Percentiles rank a stretch among this genome's conserved stretches.
Conservation (phyloP, 768 basidiomycete genomes). For the Suillus tomentosus region DNA sequence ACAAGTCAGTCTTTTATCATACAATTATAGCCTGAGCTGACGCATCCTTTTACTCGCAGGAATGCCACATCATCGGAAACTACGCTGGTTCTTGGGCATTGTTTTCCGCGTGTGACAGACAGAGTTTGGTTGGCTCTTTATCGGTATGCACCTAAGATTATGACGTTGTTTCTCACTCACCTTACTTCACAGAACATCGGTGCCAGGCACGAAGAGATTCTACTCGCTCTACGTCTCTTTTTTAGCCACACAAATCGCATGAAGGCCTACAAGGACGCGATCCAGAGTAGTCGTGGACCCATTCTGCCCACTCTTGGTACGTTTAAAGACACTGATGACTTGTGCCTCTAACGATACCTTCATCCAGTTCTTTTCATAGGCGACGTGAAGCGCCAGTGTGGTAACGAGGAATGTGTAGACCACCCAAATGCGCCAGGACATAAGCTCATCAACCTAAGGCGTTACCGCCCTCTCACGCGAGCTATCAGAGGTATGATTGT, state of each 20-base stretch:
- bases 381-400: conserved; percentile 36
- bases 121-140: conserved; percentile 33
- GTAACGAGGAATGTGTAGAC: conserved; percentile 28
- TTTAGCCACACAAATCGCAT: conserved; percentile 25
- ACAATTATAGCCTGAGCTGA: conserved; percentile 5
- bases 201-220: not conserved
- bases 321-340: not conserved
- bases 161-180: not conserved
- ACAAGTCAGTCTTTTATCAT: conserved; percentile 31
- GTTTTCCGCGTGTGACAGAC: conserved; percentile 42
- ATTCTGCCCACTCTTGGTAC: conserved; percentile 25
- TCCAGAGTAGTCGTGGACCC: conserved; percentile 30
- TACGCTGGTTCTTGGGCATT: conserved; percentile 46
- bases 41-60: conserved; percentile 29
- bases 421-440: conserved; percentile 29
- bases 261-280: conserved; percentile 32
- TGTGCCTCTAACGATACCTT: not conserved
- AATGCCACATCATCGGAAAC: conserved; percentile 47
- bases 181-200: not conserved
- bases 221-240: not conserved
- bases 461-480: conserved; percentile 40
- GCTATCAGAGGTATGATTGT: conserved; percentile 40
- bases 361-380: conserved; percentile 32
- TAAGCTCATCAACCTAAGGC: conserved; percentile 40
- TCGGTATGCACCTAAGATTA: not conserved